These are phyloP conservation scores for Calvatia gigantea DNA, from an alignment of 768 basidiomycete species.

Conservation along the genomic window DNA sequence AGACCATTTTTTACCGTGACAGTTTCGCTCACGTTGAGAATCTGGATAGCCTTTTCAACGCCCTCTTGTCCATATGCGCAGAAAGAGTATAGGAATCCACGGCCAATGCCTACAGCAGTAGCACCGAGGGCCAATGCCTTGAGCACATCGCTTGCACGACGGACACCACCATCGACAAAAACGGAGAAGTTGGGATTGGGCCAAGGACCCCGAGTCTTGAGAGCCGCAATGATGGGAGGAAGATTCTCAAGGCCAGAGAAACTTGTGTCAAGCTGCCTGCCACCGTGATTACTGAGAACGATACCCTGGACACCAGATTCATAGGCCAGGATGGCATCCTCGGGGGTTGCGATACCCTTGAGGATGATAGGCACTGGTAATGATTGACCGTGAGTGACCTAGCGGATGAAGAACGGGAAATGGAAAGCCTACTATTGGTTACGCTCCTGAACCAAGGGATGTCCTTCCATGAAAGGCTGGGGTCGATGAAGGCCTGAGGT, in stretches of 20 bases:
- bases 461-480: constrained; percentile 83
- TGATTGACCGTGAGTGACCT: not conserved
- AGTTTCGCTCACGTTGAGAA: constrained; percentile 54
- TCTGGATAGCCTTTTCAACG: constrained; percentile 77
- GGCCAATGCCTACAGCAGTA: constrained; percentile 87
- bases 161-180: constrained; percentile 90
- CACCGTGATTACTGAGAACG: constrained; percentile 84
- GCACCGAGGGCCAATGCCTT: constrained; percentile 89
- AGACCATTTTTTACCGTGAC: not conserved
- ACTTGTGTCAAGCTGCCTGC: constrained; percentile 73
- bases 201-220: constrained; percentile 63
- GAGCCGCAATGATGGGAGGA: constrained; percentile 72
- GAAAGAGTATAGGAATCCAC: constrained; percentile 87
- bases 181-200: constrained; percentile 81
- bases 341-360: constrained; percentile 64
- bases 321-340: constrained; percentile 84
- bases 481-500: constrained; percentile 90
- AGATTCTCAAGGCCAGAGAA: constrained; percentile 90
- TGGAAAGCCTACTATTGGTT: constrained; percentile 57
- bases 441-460: constrained; percentile 79
- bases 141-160: constrained; percentile 84
- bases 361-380: constrained; percentile 79
- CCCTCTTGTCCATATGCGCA: constrained; percentile 88
- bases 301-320: constrained; percentile 71
- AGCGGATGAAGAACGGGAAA: constrained; percentile 22